A percentile compares a stretch with the other conserved stretches of the same genome.
Evolutionary conservation across 768 basidiomycete species (phyloP).

Genomic region (Naganishia onofrii): DNA sequence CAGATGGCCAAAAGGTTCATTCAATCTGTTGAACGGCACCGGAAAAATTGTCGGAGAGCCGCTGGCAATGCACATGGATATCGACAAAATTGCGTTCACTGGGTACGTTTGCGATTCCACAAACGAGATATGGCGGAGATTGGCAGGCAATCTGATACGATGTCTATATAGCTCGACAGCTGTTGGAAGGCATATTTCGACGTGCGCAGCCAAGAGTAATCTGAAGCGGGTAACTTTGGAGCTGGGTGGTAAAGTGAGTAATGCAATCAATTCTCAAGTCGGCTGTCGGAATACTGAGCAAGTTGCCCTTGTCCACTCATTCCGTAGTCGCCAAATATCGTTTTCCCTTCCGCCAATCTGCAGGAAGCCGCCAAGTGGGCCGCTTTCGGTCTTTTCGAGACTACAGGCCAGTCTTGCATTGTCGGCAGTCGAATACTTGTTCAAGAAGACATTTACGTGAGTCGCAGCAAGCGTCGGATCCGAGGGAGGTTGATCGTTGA

Average conservation of each 20-base stretch:
- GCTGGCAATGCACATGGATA: slow-evolving; percentile 39
- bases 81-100: slow-evolving; percentile 53
- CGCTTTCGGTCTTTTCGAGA: slow-evolving; percentile 26
- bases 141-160: too few species aligned
- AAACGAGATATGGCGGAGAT: too few species aligned
- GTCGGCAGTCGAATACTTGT: slow-evolving; percentile 21
- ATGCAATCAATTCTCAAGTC: too few species aligned
- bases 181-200: slow-evolving; percentile 73
- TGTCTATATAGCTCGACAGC: slow-evolving; percentile 57
- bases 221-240: slow-evolving; percentile 86
- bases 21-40: slow-evolving; percentile 45
- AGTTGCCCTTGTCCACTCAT: slow-evolving; percentile 44
- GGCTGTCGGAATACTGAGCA: too few species aligned
- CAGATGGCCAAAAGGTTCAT: slow-evolving; percentile 47
- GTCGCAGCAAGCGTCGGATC: neutral
- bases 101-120: slow-evolving; percentile 38
- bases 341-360: slow-evolving; percentile 68
- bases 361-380: slow-evolving; percentile 40
- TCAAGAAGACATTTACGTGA: slow-evolving; percentile 3
- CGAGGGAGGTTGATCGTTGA: too few species aligned
- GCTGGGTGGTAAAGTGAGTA: slow-evolving; percentile 78
- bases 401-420: slow-evolving; percentile 20
- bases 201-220: slow-evolving; percentile 74
- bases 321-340: slow-evolving; percentile 79
- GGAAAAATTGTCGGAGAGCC: slow-evolving; percentile 47